A percentile compares a stretch with the other conserved stretches of the same genome.
These are phyloP conservation scores for Melanomma pulvis-pyrius DNA, from an alignment of 495 filamentous ascomycete genomes.

Conservation along the genomic window DNA sequence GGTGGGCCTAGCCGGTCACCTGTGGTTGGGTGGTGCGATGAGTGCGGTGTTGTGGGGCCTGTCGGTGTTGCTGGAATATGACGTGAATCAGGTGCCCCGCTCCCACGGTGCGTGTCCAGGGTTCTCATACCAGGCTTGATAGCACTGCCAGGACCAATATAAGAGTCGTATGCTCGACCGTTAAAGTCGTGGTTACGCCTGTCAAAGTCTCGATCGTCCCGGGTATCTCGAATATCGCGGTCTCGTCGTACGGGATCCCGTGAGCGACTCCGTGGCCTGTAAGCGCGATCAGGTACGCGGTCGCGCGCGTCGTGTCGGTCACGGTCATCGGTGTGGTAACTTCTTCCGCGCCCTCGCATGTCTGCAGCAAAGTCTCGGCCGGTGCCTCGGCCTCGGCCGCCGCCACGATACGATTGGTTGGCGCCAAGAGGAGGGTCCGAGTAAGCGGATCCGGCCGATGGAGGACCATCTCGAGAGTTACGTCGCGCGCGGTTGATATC, in stretches of 20 bases:
- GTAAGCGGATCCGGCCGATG: slow-evolving; percentile 68
- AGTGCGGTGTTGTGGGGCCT: slow-evolving; percentile 31
- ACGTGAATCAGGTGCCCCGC: slow-evolving; percentile 21
- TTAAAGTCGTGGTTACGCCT: slow-evolving; percentile 42
- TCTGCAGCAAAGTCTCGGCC: slow-evolving; percentile 58
- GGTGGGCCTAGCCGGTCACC: slow-evolving; percentile 23
- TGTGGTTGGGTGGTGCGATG: slow-evolving; percentile 21
- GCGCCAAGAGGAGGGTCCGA: slow-evolving; percentile 64
- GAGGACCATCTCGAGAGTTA: slow-evolving; percentile 63
- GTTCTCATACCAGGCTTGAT: slow-evolving; percentile 41
- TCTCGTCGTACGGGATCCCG: slow-evolving; percentile 39
- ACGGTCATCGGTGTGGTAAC: slow-evolving; percentile 66
- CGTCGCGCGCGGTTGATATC: slow-evolving; percentile 56
- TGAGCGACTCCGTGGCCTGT: slow-evolving; percentile 35
- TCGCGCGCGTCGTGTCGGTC: slow-evolving; percentile 40
- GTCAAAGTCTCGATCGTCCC: slow-evolving; percentile 45
- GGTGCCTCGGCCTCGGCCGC: slow-evolving; percentile 65
- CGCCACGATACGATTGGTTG: slow-evolving; percentile 55
- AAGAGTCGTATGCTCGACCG: slow-evolving; percentile 53
- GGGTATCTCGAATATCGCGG: slow-evolving; percentile 40
- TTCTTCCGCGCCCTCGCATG: slow-evolving; percentile 51
- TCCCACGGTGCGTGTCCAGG: slow-evolving; percentile 38
- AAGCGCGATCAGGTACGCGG: not conserved
- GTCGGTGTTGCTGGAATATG: slow-evolving; percentile 29
- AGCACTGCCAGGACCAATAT: slow-evolving; percentile 21